Evolutionary conservation across 2,329 filamentous ascomycete genomes (phyloP), one percentile per base, ranked within the genome.

Genomic region (Aspergillus sp.): DNA sequence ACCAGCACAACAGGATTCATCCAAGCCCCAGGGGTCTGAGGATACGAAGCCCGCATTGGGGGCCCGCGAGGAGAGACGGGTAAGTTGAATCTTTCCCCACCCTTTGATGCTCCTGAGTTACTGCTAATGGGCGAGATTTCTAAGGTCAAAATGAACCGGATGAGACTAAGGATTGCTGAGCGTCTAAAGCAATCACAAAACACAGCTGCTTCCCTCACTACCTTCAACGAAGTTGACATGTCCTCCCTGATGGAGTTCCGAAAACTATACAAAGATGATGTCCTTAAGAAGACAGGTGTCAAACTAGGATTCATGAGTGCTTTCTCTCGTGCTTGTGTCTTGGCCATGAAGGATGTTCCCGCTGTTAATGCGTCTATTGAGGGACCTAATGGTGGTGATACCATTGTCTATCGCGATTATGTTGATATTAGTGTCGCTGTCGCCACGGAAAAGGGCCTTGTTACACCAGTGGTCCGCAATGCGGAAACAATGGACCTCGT

Each of bases 221-320:
- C 95, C 24, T 99, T 99, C 84, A 97, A 99, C 77, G 93, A 98
- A 78, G 95, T 99, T 61, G 95, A 99, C 76, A 99, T 99, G 95
- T 96, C 93, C 33, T 91, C 90, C 21, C 82, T 99, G 50, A 96
- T 98, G 89, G 91, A 97, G 62, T 93, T 99, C 82, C 90, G 95
- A 68, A 97, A 96, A 77, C 82, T 92, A 47, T 98, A 98, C 85
- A 98, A 98, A 82, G 93, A 98, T 59, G 93, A 96, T 59, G 82
- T 97, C 21, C 82, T 98, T 57, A 96, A 98, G 84, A 96, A 93
- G 82, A 95, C 91, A 9, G 93, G 93, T 45, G 90, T 98, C 58
- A 99, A 98, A 82, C 88, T 99, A 54, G 95, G 95, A n/a, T 99
- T 98, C 82, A 98, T 99, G 93, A 95, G 92, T 75, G 93, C 93